Base-by-base conservation (phyloP, 2,329 filamentous ascomycete species). In the Verruconis gallopava region DNA sequence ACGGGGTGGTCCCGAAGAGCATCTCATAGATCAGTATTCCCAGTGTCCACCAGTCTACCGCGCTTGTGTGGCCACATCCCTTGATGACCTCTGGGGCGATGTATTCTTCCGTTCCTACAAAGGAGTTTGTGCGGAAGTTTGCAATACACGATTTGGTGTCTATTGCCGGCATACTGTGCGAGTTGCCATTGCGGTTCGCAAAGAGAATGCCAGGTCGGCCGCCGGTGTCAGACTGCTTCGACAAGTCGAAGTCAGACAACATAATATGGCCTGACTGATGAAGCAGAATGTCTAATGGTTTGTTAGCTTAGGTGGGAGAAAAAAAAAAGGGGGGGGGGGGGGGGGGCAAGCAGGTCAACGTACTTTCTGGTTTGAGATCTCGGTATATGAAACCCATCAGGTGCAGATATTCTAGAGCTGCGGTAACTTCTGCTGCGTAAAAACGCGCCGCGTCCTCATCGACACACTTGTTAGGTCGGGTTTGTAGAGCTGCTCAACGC, bases 221-320 rank as follows among this genome's bases (percentile, higher is more conserved):
- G 55, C 88, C 91, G 13, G 85, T 80, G 50, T 93, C 91, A 4
- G 91, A 98, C 64, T 98, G 91, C 64, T 98, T 98, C 6, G 88
- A 95, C 47, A 98, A 66, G 63, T 98, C 91, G 63, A 98, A 98
- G 66, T 98, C 91, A 47, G 91, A 96, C 59, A 98, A 74, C 91
- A 98, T 98, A 53, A 98, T 98, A 62, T 98, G 91, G 13, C 91
- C 91, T n/a, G 91, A 96, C 62, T 98, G 91, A 60, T 98, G 91
- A 17, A 98, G 77, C 12, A 98, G 72, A 50, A 98, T 98, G 54
- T 98, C 88, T 95, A 51, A 4, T 28, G 51, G 71, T 55, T 30
- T 22, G 21, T 15, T 37, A 21, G 2, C 30, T n/a, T n/a, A n/a
- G n/a, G n/a, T n/a, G n/a, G n/a, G n/a, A n/a, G n/a, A n/a, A n/a